A percentile compares a stretch with the other conserved stretches of the same genome.
phyloP scores from a whole-genome alignment of 306 rosid genomes.

The Glycyrrhiza uralensis region DNA sequence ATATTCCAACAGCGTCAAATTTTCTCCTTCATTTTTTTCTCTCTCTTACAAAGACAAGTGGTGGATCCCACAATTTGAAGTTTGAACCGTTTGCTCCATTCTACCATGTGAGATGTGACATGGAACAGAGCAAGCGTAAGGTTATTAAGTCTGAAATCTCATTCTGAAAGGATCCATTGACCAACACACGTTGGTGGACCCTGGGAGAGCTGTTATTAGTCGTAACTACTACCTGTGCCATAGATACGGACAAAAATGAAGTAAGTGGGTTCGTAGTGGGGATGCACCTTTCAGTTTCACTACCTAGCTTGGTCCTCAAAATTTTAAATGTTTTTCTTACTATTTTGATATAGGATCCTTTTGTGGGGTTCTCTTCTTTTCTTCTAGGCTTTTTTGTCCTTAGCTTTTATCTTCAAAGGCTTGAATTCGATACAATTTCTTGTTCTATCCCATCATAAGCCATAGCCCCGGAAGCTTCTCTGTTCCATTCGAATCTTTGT shows the following conservation, averaged over 20 bases:
- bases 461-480: constrained; percentile 28
- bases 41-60: too few species aligned
- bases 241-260: constrained; percentile 24
- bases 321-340: neutral
- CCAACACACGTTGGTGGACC: constrained; percentile 25
- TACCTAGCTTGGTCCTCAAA: neutral
- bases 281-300: constrained; percentile 17
- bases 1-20: neutral
- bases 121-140: neutral
- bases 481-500: constrained; percentile 1
- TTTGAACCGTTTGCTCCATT: constrained; percentile 12
- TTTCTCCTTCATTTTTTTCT: neutral
- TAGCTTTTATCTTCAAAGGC: neutral
- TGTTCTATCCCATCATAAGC: constrained; percentile 12
- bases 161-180: constrained; percentile 14
- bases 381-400: constrained; percentile 12
- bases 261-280: constrained; percentile 31
- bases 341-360: neutral
- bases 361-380: constrained; percentile 19
- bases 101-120: neutral
- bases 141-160: neutral
- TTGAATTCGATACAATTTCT: neutral
- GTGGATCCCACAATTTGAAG: constrained; percentile 8
- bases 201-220: constrained; percentile 16
- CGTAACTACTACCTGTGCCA: constrained; percentile 32